These are phyloP conservation scores for Pleurotus ostreatus DNA, from an alignment of 768 basidiomycete species.

Conservation along the genomic window DNA sequence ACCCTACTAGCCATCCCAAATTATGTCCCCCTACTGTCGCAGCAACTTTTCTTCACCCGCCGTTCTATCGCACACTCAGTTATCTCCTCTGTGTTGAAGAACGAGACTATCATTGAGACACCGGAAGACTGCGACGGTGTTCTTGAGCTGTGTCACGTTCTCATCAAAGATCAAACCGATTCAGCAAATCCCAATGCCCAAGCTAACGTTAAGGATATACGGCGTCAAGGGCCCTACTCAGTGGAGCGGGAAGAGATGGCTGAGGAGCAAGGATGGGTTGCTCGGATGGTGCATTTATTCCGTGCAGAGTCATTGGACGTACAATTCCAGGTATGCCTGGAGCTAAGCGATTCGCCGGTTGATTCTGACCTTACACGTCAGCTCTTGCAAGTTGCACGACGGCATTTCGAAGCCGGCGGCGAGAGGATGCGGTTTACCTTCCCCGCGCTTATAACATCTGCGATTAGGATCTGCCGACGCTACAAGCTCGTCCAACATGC, in stretches of 20 bases:
- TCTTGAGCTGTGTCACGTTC: constrained; percentile 86
- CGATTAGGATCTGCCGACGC: constrained; percentile 88
- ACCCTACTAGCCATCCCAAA: constrained; percentile 95
- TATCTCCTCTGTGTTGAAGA: constrained; percentile 91
- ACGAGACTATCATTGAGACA: constrained; percentile 91
- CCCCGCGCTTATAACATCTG: constrained; percentile 91
- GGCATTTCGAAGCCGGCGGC: constrained; percentile 87
- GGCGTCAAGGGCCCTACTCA: constrained; percentile 56
- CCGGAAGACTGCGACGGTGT: constrained; percentile 95
- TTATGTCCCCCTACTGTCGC: constrained; percentile 77
- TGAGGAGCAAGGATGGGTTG: constrained; percentile 99
- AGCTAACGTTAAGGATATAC: constrained; percentile 36
- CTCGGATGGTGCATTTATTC: constrained; percentile 97
- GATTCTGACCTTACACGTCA: constrained; percentile 22
- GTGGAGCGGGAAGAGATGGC: constrained; percentile 87
- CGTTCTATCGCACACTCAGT: constrained; percentile 93
- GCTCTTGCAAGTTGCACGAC: constrained; percentile 88
- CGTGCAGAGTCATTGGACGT: constrained; percentile 78
- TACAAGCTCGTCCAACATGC: constrained; percentile 81
- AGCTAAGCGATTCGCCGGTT: neutral
- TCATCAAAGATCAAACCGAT: constrained; percentile 83
- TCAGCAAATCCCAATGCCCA: constrained; percentile 31
- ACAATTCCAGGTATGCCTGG: constrained; percentile 76
- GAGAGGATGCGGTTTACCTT: constrained; percentile 97
- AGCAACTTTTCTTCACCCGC: constrained; percentile 87